Conservation (phyloP, 768 basidiomycete genomes). For the Termitomyces sp. region DNA sequence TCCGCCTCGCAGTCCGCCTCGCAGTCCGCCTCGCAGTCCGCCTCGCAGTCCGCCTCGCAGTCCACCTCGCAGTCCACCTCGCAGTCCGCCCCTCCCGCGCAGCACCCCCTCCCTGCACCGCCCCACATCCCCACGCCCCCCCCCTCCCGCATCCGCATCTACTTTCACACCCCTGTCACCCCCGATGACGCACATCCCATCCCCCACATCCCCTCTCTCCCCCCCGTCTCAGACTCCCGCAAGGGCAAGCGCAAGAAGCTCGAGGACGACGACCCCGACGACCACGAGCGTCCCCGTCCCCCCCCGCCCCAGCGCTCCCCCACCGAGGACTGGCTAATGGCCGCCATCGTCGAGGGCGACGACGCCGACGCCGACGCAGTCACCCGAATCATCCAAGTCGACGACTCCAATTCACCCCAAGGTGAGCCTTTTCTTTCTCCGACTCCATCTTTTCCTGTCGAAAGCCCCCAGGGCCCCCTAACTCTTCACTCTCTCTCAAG, state of each 20-base stretch:
- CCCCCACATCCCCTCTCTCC: constrained; percentile 45
- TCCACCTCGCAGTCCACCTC: too few species aligned
- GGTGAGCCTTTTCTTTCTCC: constrained; percentile 51
- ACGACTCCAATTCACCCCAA: too few species aligned
- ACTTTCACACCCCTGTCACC: constrained; percentile 87
- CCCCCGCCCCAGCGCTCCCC: constrained; percentile 56
- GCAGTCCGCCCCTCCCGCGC: not conserved
- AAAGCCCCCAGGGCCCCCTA: constrained; percentile 50
- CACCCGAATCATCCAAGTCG: too few species aligned
- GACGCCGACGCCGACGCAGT: constrained; percentile 31
- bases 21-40: too few species aligned
- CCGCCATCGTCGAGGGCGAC: constrained; percentile 73
- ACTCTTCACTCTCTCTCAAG: constrained; percentile 47
- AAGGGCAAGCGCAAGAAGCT: constrained; percentile 87
- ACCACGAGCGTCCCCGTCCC: constrained; percentile 70
- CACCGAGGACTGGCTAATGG: constrained; percentile 89
- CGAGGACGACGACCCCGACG: constrained; percentile 85
- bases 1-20: too few species aligned
- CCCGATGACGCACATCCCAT: constrained; percentile 76
- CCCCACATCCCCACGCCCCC: constrained; percentile 32
- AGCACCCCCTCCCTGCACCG: constrained; percentile 2
- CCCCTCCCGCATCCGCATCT: constrained; percentile 82
- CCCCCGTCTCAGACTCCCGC: constrained; percentile 51
- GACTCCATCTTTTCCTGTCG: constrained; percentile 37
- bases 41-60: too few species aligned